Evolutionary conservation across 495 filamentous ascomycete species (phyloP).

Genomic region (Penicillium egyptiacum): DNA sequence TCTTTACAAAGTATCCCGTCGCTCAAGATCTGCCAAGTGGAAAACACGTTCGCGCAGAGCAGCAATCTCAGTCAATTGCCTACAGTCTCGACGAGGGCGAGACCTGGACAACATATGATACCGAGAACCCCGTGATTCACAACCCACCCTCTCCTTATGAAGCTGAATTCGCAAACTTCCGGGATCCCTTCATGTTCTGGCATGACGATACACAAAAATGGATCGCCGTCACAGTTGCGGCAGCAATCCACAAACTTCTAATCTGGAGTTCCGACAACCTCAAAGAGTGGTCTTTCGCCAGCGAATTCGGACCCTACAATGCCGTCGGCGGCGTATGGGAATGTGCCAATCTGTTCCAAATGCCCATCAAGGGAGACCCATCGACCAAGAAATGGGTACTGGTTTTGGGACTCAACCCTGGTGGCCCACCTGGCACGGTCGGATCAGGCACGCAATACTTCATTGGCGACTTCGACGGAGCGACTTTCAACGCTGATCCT

Average conservation of each 20-base stretch:
- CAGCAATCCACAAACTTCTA: slow-evolving; percentile 51
- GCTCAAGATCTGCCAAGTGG: slow-evolving; percentile 30
- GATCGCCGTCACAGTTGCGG: slow-evolving; percentile 50
- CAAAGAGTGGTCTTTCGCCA: slow-evolving; percentile 51
- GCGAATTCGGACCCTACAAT: slow-evolving; percentile 55
- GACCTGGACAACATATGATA: slow-evolving; percentile 52
- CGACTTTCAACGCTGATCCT: slow-evolving; percentile 29
- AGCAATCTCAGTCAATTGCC: slow-evolving; percentile 56
- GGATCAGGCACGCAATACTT: slow-evolving; percentile 45
- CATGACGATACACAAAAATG: slow-evolving; percentile 46
- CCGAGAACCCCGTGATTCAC: slow-evolving; percentile 52
- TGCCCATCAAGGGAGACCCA: slow-evolving; percentile 29
- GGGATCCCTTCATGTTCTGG: slow-evolving; percentile 59
- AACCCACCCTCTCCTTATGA: slow-evolving; percentile 36
- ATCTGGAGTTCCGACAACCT: slow-evolving; percentile 55
- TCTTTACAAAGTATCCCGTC: neutral
- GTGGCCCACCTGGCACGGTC: slow-evolving; percentile 50
- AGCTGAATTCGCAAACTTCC: slow-evolving; percentile 45
- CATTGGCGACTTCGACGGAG: slow-evolving; percentile 41
- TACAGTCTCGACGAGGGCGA: slow-evolving; percentile 55
- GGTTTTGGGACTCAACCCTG: slow-evolving; percentile 54
- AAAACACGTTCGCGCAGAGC: slow-evolving; percentile 29
- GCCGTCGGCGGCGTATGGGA: slow-evolving; percentile 58
- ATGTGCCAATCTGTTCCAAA: slow-evolving; percentile 52
- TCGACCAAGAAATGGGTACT: slow-evolving; percentile 46